A percentile compares a stretch with the other conserved stretches of the same genome.
Conservation (phyloP, 2,329 filamentous ascomycete species). For the Penicillium corylophilum region DNA sequence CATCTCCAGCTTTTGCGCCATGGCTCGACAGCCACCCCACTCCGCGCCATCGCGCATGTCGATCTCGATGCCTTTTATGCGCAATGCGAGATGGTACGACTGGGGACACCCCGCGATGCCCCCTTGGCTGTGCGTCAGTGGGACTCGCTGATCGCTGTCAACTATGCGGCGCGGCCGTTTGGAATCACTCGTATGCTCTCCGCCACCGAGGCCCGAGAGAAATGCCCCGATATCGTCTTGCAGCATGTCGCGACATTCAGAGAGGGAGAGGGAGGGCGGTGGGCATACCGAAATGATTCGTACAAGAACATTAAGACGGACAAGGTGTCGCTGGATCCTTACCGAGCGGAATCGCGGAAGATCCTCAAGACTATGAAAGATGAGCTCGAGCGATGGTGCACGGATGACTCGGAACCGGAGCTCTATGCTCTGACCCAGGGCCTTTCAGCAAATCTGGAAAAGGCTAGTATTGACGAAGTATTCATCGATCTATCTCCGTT, state of each 20-base stretch:
- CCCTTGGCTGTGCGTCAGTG: conserved; percentile 94
- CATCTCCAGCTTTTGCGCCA: conserved; percentile 74
- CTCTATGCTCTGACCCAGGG: conserved; percentile 23
- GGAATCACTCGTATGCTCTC: conserved; percentile 79
- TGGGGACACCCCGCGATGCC: conserved; percentile 69
- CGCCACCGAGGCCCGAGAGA: conserved; percentile 76
- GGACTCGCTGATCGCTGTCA: conserved; percentile 92
- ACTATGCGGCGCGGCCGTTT: conserved; percentile 82
- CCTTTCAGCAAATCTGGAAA: conserved; percentile 67
- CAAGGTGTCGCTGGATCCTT: conserved; percentile 93
- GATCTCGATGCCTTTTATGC: conserved; percentile 98
- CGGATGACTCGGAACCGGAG: conserved; percentile 19
- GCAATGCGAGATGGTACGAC: conserved; percentile 89
- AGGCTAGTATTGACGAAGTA: conserved; percentile 92
- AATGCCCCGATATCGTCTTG: conserved; percentile 78
- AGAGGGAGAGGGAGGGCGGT: conserved; percentile 78
- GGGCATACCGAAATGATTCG: conserved; percentile 85
- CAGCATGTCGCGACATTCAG: conserved; percentile 96
- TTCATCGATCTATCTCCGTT: conserved; percentile 89
- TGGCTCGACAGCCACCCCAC: conserved; percentile 69
- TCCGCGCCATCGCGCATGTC: conserved; percentile 85
- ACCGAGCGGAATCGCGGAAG: conserved; percentile 77
- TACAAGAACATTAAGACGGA: conserved; percentile 77
- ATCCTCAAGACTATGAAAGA: conserved; percentile 80
- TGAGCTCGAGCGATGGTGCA: conserved; percentile 55